Evolutionary conservation across 2,329 filamentous ascomycete species (phyloP).

Genomic region (Esteya vermicola): DNA sequence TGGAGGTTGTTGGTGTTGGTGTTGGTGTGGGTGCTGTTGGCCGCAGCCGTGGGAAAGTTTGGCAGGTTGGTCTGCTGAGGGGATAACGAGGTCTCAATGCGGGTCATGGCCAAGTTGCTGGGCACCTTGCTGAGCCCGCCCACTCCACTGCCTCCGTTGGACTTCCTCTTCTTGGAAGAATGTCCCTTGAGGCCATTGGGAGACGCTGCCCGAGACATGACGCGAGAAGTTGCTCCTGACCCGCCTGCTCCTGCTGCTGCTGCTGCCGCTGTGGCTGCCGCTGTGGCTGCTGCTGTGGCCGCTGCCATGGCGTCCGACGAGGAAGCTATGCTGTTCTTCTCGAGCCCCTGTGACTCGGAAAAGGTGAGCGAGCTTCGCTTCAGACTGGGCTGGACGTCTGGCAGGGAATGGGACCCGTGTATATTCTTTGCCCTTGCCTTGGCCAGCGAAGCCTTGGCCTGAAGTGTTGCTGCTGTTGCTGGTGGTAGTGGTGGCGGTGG

Average conservation of each 20-base stretch:
- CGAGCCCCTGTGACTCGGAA: not conserved
- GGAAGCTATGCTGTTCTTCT: slow-evolving; percentile 16
- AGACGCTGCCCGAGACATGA: slow-evolving; percentile 59
- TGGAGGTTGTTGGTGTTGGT: too few relatives aligned
- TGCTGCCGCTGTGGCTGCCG: not conserved
- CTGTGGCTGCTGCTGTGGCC: not conserved
- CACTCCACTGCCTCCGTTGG: slow-evolving; percentile 44
- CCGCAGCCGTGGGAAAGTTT: slow-evolving; percentile 14
- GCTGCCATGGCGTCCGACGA: not conserved
- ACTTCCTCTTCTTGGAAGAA: slow-evolving; percentile 68
- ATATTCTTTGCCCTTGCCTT: too few relatives aligned
- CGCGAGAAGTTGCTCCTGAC: too few relatives aligned
- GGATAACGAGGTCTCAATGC: slow-evolving; percentile 45
- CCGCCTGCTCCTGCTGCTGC: too few relatives aligned
- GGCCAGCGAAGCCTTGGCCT: slow-evolving; percentile 9
- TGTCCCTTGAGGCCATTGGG: slow-evolving; percentile 51
- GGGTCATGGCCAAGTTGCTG: slow-evolving; percentile 67
- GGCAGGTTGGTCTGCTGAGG: slow-evolving; percentile 22
- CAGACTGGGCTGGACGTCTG: slow-evolving; percentile 48
- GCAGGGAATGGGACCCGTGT: slow-evolving; percentile 45
- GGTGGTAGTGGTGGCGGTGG: slow-evolving; percentile 3
- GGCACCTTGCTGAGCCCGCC: slow-evolving; percentile 49
- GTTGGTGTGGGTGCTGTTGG: slow-evolving; percentile 10
- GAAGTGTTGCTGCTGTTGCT: too few relatives aligned
- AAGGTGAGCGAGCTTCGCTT: slow-evolving; percentile 31